Base-by-base conservation (phyloP, 805 yeast species). In the Cyberlindnera subsufficiens region DNA sequence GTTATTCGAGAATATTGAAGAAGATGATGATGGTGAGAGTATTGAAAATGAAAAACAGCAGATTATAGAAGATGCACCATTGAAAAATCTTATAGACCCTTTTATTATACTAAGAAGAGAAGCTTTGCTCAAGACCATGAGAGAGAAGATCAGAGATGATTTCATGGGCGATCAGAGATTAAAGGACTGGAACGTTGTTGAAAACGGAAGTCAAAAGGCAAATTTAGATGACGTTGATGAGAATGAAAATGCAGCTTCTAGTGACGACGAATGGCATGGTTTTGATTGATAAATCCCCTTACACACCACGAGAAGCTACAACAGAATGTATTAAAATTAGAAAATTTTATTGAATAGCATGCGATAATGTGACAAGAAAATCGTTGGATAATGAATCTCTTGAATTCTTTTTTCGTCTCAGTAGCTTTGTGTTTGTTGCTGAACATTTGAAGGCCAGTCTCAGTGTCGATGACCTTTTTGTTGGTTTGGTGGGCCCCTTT, bases 141-240 rank as follows among this genome's bases (percentile, higher is more conserved):
- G 86, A 60, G 66, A 69, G 38, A 82, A 78, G 53, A 80, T 82
- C 44, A 70, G 68, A 50, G 80, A 77, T 31, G 93, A 86, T 30
- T 71, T 91, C 0, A 65, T 86, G 32, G 65, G 67, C 1, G 95
- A 90, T 56, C 61, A 66, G 25, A 73, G 93, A 56, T 67, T 88
- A 37, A 59, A 60, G 19, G 69, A 69, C 30, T 86, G 96, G 93
- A 84, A 81, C 8, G 64, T 78, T 6, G 44, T 32, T n/a, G 37
- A 53, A 14, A 51, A 53, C 13, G 47, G 39, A 16, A 42, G 35
- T 4, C 42, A 43, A 5, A 65, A 59, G 3, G 61, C 48, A 6
- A 61, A 54, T 4, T 63, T 58, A 3, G 51, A 49, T 14, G 65
- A 51, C 6, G 66, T 59, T 4, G 46, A 45, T 8, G 57, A 41